These are phyloP conservation scores for Lasiosphaeris hirsuta DNA, from an alignment of 495 filamentous ascomycete species.

Conservation along the genomic window DNA sequence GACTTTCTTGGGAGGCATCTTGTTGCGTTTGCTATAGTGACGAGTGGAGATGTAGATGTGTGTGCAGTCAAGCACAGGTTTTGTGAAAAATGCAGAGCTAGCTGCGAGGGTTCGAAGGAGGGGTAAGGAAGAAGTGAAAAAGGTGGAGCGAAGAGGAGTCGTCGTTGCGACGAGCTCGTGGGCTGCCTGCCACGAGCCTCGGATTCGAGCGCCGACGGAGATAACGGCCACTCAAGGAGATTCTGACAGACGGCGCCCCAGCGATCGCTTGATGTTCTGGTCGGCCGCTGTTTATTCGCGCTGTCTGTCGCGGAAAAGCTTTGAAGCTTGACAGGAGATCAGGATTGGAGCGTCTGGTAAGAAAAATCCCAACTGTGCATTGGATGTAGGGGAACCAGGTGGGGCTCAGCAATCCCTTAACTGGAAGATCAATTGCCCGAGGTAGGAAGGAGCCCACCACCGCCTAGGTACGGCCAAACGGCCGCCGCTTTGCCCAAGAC, in stretches of 20 bases:
- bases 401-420: neutral
- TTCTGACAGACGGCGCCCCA: slow-evolving; percentile 7
- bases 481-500: too few relatives aligned
- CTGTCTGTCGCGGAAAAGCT: slow-evolving; percentile 9
- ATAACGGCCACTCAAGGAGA: neutral
- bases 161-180: slow-evolving; percentile 43
- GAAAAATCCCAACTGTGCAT: slow-evolving; percentile 4
- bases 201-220: neutral
- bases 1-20: slow-evolving; percentile 76
- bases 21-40: slow-evolving; percentile 50
- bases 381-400: neutral
- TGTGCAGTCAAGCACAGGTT: slow-evolving; percentile 44
- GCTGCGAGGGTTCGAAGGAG: slow-evolving; percentile 55
- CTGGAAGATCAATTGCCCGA: slow-evolving; percentile 21
- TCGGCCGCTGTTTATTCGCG: slow-evolving; percentile 11
- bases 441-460: neutral
- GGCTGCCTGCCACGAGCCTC: slow-evolving; percentile 24
- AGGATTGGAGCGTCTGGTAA: neutral
- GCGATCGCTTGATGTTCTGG: slow-evolving; percentile 26
- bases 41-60: slow-evolving; percentile 44
- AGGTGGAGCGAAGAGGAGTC: slow-evolving; percentile 40
- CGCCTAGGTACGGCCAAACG: too few relatives aligned
- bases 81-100: slow-evolving; percentile 54
- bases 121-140: slow-evolving; percentile 54
- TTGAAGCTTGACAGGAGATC: slow-evolving; percentile 4